Percentiles rank a stretch among this genome's conserved stretches.
These are phyloP conservation scores for Heteromeles arbutifolia DNA, from an alignment of 306 rosid species.

Conservation along the genomic window DNA sequence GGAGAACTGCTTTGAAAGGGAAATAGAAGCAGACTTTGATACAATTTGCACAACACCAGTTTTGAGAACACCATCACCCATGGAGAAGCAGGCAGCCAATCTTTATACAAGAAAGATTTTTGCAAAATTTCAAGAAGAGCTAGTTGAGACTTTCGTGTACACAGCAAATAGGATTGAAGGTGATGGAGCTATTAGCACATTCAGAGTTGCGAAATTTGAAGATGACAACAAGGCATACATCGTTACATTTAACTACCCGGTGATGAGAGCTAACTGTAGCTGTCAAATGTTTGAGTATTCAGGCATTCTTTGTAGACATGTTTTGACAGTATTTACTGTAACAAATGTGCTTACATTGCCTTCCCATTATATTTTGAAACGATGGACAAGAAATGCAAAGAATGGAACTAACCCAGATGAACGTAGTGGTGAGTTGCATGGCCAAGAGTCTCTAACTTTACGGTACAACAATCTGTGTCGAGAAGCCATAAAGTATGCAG, in stretches of 20 bases:
- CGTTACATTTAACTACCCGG: constrained; percentile 60
- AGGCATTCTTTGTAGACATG: constrained; percentile 87
- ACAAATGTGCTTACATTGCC: constrained; percentile 86
- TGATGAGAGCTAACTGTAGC: constrained; percentile 80
- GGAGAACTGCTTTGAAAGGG: constrained; percentile 76
- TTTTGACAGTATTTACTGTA: constrained; percentile 81
- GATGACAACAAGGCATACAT: constrained; percentile 70
- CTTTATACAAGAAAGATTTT: constrained; percentile 78
- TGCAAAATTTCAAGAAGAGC: constrained; percentile 82
- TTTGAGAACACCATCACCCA: constrained; percentile 87
- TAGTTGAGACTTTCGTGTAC: constrained; percentile 87
- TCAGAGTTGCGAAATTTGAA: constrained; percentile 87
- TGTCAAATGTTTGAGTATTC: constrained; percentile 96
- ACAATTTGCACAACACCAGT: constrained; percentile 67
- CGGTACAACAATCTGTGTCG: constrained; percentile 67
- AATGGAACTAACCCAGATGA: constrained; percentile 49
- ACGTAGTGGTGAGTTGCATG: constrained; percentile 45
- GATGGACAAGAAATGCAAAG: constrained; percentile 95
- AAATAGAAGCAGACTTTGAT: constrained; percentile 80
- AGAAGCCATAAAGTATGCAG: constrained; percentile 81
- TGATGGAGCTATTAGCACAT: constrained; percentile 73
- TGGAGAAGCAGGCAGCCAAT: constrained; percentile 91
- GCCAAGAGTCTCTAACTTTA: constrained; percentile 55
- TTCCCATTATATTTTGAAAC: constrained; percentile 69
- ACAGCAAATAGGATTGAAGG: constrained; percentile 89